These are phyloP conservation scores for Lactifluus hygrophoroides DNA, from an alignment of 768 basidiomycete genomes.

Conservation along the genomic window DNA sequence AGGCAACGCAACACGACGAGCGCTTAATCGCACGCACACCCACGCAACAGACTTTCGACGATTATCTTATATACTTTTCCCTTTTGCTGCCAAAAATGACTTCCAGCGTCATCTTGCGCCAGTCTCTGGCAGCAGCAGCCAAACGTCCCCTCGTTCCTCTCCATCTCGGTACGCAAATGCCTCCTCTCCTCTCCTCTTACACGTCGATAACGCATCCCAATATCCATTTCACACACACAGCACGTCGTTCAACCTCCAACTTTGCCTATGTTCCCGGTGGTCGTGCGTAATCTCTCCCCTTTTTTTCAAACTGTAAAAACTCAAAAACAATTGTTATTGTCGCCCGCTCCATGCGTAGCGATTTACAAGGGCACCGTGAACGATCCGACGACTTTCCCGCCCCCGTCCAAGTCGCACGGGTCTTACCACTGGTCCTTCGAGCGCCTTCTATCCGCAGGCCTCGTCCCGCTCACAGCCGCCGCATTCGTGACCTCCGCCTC, in stretches of 20 bases:
- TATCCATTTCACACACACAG: slow-evolving; percentile 12
- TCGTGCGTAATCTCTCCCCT: slow-evolving; percentile 37
- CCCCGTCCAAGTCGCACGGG: slow-evolving; percentile 72
- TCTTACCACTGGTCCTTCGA: slow-evolving; percentile 94
- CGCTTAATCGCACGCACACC: too few species aligned
- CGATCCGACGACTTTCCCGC: slow-evolving; percentile 86
- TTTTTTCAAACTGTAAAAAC: too few species aligned
- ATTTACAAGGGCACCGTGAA: slow-evolving; percentile 89
- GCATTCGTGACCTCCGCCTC: slow-evolving; percentile 74
- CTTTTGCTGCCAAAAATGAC: not conserved
- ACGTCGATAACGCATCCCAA: slow-evolving; percentile 16
- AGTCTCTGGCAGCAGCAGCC: not conserved
- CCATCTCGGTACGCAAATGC: slow-evolving; percentile 4
- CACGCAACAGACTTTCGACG: too few species aligned
- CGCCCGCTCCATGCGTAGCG: slow-evolving; percentile 36
- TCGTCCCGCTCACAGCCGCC: slow-evolving; percentile 83
- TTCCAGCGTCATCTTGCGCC: not conserved
- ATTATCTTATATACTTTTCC: too few species aligned
- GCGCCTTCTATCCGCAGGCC: slow-evolving; percentile 75
- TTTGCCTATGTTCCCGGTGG: slow-evolving; percentile 57
- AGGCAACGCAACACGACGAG: too few species aligned
- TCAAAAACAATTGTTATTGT: not conserved
- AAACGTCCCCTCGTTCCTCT: slow-evolving; percentile 7
- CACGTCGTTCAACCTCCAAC: slow-evolving; percentile 9
- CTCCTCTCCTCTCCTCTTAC: not conserved